Base-by-base conservation (phyloP, 1,284 basidiomycete genomes). In the Ceratobasidium papillatum region DNA sequence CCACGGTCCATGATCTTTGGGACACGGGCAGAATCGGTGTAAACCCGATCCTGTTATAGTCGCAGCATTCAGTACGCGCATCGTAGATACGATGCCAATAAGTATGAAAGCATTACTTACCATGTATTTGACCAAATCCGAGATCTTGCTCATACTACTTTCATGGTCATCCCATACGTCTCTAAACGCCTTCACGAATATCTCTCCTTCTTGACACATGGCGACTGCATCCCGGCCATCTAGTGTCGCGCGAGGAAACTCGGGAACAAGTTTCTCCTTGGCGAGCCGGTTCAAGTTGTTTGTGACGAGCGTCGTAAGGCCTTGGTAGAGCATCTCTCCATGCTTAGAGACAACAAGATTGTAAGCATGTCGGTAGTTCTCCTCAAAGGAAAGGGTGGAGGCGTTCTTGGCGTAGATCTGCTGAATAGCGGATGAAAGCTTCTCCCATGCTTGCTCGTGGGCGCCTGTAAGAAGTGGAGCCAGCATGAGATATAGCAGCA, bases 361-460 rank as follows among this genome's bases (percentile, higher is more conserved):
- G 83, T 98, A 98, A 25, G 92, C 95, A 81, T 94, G 95, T 54
- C 96, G 89, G 81, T 98, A 96, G 80, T 97, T 96, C 84, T 98
- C 97, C 82, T 99, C 98, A 80, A 96, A 99, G 17, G 95, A 98
- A 36, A 99, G 89, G 80, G 91, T 92, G 74, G 90, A 90, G 7
- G 95, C 95, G 82, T 98, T 94, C 84, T 98, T 95, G 79, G 95
- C 93, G 82, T 98, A 95, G 74, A 99, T 99, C 85, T 98, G 94
- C 75, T 90, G 88, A 78, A 99, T 96, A 78, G 98, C 98, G 74
- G 86, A 85, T 22, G 91, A 87, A 17, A 98, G 85, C 77, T 89
- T 87, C 25, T 85, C 80, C 94, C 95, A 96, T 61, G 89, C 93
- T 77, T 41, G 68, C 14, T 90, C 88, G 59, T 92, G 88, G 25